Conservation (phyloP, 306 rosid species). For the Acacia confusa region DNA sequence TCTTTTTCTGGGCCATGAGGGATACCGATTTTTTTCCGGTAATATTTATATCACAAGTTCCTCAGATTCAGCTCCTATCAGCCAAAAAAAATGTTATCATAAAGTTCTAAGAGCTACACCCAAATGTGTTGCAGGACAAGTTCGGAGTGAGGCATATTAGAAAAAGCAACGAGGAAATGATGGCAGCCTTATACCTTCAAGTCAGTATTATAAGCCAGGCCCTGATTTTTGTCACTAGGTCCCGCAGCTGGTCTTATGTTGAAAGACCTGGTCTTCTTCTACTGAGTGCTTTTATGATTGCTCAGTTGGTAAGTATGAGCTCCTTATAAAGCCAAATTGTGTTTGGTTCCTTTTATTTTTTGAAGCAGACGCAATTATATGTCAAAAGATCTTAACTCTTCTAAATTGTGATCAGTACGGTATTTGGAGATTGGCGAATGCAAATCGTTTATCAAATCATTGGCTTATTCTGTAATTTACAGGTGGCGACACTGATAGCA, state of each 20-base stretch:
- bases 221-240: constrained; percentile 90
- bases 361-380: not conserved
- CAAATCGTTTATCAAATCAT: constrained; percentile 1
- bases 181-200: constrained; percentile 98
- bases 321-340: constrained; percentile 13
- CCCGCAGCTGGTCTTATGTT: constrained; percentile 88
- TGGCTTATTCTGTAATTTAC: constrained; percentile 28
- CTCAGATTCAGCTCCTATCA: not conserved
- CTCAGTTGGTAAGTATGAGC: constrained; percentile 76
- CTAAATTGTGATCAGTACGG: not conserved
- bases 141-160: constrained; percentile 55
- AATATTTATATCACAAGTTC: constrained; percentile 22
- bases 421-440: not conserved
- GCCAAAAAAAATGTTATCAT: not conserved
- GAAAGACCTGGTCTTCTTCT: constrained; percentile 96
- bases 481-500: constrained; percentile 89
- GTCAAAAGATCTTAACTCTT: not conserved
- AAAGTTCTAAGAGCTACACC: not conserved
- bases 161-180: constrained; percentile 46
- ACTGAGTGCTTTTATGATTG: constrained; percentile 74
- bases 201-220: constrained; percentile 99
- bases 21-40: constrained; percentile 83
- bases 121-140: constrained; percentile 54
- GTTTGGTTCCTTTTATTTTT: constrained; percentile 16
- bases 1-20: constrained; percentile 79